Evolutionary conservation across 352 stramenopile genomes (phyloP), one percentile per base, ranked within the genome.

Genomic region (Phytophthora quininea): DNA sequence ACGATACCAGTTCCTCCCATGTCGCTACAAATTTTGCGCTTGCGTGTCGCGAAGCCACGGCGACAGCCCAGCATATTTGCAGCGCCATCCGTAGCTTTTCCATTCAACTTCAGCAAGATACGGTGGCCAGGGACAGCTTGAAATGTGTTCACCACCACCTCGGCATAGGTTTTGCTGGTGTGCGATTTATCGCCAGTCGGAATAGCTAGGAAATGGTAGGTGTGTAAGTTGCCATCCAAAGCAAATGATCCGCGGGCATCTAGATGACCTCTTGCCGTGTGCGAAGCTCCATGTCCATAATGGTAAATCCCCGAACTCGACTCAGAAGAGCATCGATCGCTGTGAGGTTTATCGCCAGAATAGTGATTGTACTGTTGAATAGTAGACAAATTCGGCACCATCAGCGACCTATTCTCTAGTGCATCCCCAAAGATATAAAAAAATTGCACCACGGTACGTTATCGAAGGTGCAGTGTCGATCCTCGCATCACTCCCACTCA

Each of bases 11-110:
- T 15, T 14, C 31, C 50, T 46, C 50, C 50, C 11, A 45, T 24
- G 6, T 10, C n/a, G 14, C 31, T 46, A n/a, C 50, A 56, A 8
- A 32, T 14, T 24, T 56, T n/a, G n/a, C 24, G 14, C 4, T 45
- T 42, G 7, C 31, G 27, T 32, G 15, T 56, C 6, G 27, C 31
- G 38, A 56, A 56, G 5, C 50, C 50, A n/a, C 32, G 31, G 14
- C 38, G 42, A 19, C 50, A 56, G 9, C 50, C 50, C 19, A 45
- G 1, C 50, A 56, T 56, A n/a, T 42, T 56, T 6, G 30, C 50
- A 7, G 50, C 50, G 4, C 50, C 50, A 42, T 56, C 50, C 33
- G 51, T 43, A 12, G 37, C 37, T 43, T 1, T 14, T 43, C 37
- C 37, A 12, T 14, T 43, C 37, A 43, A 12, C 37, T 43, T 43